phyloP scores from a whole-genome alignment of 2,329 filamentous ascomycete genomes.

The Aspergillus melleus region DNA sequence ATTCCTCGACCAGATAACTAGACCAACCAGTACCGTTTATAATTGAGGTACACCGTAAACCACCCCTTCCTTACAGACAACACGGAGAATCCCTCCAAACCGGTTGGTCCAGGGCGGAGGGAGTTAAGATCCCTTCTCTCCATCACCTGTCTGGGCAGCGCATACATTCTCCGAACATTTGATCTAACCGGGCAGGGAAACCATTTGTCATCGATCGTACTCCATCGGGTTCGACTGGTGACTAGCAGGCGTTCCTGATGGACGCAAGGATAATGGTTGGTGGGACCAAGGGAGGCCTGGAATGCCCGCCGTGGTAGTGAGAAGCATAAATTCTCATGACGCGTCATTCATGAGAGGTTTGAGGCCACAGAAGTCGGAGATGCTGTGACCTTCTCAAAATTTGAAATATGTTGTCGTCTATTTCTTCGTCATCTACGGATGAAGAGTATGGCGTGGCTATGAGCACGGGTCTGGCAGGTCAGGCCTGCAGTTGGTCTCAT shows the following conservation, averaged over 20 bases:
- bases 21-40: background rate
- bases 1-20: too few relatives aligned
- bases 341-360: background rate
- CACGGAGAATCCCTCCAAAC: too few relatives aligned
- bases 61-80: background rate
- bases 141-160: background rate
- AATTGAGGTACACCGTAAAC: background rate
- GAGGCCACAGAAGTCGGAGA: background rate
- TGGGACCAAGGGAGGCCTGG: background rate
- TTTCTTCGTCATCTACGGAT: too few relatives aligned
- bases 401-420: too few relatives aligned
- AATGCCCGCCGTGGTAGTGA: background rate
- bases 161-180: background rate
- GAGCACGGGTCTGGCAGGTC: too few relatives aligned
- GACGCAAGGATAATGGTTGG: background rate
- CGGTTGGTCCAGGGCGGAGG: background rate
- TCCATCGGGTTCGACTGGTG: background rate
- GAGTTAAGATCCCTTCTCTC: background rate
- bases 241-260: background rate
- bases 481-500: too few relatives aligned
- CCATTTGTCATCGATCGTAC: background rate
- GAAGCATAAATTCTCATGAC: background rate
- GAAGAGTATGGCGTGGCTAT: too few relatives aligned
- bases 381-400: background rate
- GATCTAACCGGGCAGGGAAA: background rate